Evolutionary conservation across 805 yeast species (phyloP), one percentile per base, ranked within the genome.

Genomic region (Schwanniomyces pseudopolymorphus): DNA sequence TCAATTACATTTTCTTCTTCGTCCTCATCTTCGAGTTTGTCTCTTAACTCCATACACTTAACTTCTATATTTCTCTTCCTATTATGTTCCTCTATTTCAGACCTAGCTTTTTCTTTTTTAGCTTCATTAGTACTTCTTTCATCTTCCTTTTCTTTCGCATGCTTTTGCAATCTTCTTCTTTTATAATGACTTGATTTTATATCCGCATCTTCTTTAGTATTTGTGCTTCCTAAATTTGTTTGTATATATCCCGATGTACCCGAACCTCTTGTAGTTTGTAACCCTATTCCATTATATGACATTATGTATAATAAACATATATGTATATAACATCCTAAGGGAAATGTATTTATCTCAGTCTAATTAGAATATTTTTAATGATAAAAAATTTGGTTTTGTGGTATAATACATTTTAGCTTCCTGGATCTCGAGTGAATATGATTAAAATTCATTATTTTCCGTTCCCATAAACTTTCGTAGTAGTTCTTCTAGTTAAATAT

Each of bases 211-310:
- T 22, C 48, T 43, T 26, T 50, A 33, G 52, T 57, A 22, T 59
- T 55, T 3, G 53, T 27, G 14, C 59, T 52, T 0, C 74, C 59
- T 1, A 61, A 57, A 51, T 71, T 81, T 50, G 72, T 69, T 53
- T 81, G 84, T 2, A 83, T 74, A 53, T 73, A 72, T 0, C 88
- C 88, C 20, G 84, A 81, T 0, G 88, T 83, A 0, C 84, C 83
- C 0, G 85, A 70, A 0, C 88, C 87, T 52, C 84, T 66, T 0
- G 84, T 79, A 0, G 80, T 75, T 36, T 70, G 72, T 19, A 81
- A 64, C 0, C 85, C 85, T 37, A 81, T 75, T 21, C 45, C 47
- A 33, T 48, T 48, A 31, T 42, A 37, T 14, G 51, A 37, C 51
- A 48, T 48, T 10, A 33, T 7, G 13, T 20, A 14, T 21, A 7